Conservation (phyloP, 2,329 filamentous ascomycete genomes). For the Phyllosticta ampelicida region DNA sequence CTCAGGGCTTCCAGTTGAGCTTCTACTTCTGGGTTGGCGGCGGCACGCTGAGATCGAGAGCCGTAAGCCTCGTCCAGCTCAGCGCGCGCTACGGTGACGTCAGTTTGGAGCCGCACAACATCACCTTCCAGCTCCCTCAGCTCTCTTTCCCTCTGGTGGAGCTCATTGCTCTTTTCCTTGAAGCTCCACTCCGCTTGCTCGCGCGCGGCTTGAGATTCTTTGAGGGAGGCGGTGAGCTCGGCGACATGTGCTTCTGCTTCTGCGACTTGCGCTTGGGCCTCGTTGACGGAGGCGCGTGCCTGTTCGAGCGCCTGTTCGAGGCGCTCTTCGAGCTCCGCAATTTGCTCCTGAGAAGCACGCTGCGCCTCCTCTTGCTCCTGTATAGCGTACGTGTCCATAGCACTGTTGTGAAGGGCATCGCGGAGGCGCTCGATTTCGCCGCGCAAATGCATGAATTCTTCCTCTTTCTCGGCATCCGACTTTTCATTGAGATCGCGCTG, state of each 20-base stretch:
- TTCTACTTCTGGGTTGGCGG: constrained; percentile 45
- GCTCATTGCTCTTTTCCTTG: constrained; percentile 25
- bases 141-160: constrained; percentile 13
- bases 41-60: constrained; percentile 54
- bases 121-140: constrained; percentile 44
- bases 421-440: constrained; percentile 31
- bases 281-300: constrained; percentile 22
- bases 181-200: constrained; percentile 23
- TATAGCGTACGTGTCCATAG: neutral
- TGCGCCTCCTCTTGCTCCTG: constrained; percentile 14
- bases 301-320: constrained; percentile 25
- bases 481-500: constrained; percentile 87
- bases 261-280: constrained; percentile 26
- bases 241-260: constrained; percentile 25
- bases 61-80: constrained; percentile 95
- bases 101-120: constrained; percentile 55
- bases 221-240: constrained; percentile 18
- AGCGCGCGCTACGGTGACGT: constrained; percentile 81
- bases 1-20: constrained; percentile 48
- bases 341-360: constrained; percentile 18
- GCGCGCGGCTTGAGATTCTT: constrained; percentile 20
- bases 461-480: constrained; percentile 49
- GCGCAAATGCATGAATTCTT: constrained; percentile 30
- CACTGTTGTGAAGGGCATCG: constrained; percentile 19
- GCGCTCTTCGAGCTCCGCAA: constrained; percentile 21